phyloP scores from a whole-genome alignment of 2,329 filamentous ascomycete species.

The Neofusicoccum laricinum region DNA sequence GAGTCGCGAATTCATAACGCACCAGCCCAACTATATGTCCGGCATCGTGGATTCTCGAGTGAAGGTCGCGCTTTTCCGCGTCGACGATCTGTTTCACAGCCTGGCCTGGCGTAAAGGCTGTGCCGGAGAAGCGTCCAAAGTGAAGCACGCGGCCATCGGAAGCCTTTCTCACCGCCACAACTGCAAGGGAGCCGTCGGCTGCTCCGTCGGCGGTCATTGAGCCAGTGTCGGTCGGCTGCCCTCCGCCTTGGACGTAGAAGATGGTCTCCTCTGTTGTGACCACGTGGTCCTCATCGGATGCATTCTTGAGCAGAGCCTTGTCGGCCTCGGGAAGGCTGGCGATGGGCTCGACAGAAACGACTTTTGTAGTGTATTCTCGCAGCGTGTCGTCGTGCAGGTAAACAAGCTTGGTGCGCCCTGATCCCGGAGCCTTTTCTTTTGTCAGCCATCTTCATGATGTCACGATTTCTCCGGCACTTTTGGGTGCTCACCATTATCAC shows the following conservation, averaged over 20 bases:
- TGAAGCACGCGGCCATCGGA: constrained; percentile 61
- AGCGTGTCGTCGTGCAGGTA: constrained; percentile 43
- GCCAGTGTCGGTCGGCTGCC: constrained; percentile 68
- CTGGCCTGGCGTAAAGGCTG: constrained; percentile 42
- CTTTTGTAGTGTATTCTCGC: constrained; percentile 41
- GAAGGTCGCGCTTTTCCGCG: constrained; percentile 56
- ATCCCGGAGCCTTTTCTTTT: neutral
- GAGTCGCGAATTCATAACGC: constrained; percentile 51
- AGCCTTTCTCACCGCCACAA: constrained; percentile 56
- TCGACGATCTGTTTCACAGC: constrained; percentile 59
- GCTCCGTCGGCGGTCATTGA: constrained; percentile 42
- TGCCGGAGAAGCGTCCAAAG: constrained; percentile 54
- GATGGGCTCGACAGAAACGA: constrained; percentile 51
- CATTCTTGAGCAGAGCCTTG: constrained; percentile 58
- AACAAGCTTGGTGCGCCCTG: constrained; percentile 17
- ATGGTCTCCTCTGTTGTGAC: constrained; percentile 65
- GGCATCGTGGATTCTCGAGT: constrained; percentile 69
- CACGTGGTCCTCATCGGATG: constrained; percentile 51
- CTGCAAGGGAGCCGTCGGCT: constrained; percentile 44
- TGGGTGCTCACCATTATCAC: neutral
- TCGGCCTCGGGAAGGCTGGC: constrained; percentile 51
- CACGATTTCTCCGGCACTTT: neutral
- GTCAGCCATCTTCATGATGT: neutral
- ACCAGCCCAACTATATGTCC: constrained; percentile 70
- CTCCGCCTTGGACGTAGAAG: constrained; percentile 73